These are phyloP conservation scores for Geoglossum cookeanum DNA, from an alignment of 2,329 filamentous ascomycete species.

Conservation along the genomic window DNA sequence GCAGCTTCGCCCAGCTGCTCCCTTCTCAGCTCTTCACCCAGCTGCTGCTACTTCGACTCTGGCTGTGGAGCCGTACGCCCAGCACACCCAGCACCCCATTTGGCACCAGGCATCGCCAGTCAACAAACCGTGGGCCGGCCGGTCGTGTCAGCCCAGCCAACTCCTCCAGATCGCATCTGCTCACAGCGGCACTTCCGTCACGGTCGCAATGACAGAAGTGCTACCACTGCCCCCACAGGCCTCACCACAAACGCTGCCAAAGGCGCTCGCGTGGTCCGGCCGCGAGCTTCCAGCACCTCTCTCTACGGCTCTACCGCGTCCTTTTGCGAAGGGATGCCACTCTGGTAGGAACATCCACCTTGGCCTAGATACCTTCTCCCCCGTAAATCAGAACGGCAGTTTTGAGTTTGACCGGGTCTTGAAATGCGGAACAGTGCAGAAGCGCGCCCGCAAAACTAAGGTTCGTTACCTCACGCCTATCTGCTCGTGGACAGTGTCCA, in stretches of 20 bases:
- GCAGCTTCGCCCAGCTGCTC: no score
- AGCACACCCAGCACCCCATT: no score
- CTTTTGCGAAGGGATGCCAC: slow-evolving; percentile 8
- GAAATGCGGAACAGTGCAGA: slow-evolving; percentile 71
- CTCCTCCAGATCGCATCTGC: neutral
- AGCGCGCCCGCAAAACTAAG: slow-evolving; percentile 88
- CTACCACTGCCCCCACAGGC: neutral
- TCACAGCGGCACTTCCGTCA: neutral
- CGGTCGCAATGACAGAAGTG: neutral
- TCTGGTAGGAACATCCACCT: slow-evolving; percentile 22
- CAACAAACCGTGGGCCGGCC: neutral
- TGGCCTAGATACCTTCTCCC: slow-evolving; percentile 49
- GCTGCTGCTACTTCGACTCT: no score
- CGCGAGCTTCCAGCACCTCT: neutral
- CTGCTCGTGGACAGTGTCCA: neutral
- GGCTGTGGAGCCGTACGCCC: no score
- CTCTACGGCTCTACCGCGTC: neutral
- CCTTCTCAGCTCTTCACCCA: no score
- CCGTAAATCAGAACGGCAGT: slow-evolving; percentile 84
- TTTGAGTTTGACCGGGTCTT: slow-evolving; percentile 91
- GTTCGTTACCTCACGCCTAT: slow-evolving; percentile 24
- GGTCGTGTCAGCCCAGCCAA: no score
- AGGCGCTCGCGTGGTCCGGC: neutral
- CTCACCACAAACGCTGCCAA: neutral
- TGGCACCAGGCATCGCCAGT: neutral